Evolutionary conservation across 169 alveolate genomes (phyloP).

Genomic region (Cryptosporidium sp.): DNA sequence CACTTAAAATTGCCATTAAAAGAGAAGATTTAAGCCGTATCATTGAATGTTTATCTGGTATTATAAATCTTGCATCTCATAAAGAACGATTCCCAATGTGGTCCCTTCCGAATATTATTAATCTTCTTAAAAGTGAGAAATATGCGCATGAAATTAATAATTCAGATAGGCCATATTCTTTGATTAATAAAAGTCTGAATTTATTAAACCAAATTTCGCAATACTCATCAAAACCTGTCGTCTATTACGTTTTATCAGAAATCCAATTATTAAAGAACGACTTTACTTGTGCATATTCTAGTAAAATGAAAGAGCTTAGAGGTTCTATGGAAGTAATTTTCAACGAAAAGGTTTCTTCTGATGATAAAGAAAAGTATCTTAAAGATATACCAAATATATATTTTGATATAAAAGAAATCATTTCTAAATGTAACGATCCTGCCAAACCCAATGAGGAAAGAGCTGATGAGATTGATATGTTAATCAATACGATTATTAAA

Average conservation of each 20-base stretch:
- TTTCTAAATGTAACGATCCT: conserved; percentile 24
- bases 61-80: conserved; percentile 25
- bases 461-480: conserved; percentile 53
- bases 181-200: conserved; percentile 34
- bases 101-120: conserved; percentile 57
- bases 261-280: conserved; percentile 52
- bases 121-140: conserved; percentile 28
- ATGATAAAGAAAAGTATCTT: conserved; percentile 37
- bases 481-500: conserved; percentile 43
- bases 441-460: background rate
- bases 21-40: conserved; percentile 50
- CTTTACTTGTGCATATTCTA: conserved; percentile 33
- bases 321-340: conserved; percentile 57
- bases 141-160: conserved; percentile 4
- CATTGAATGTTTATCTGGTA: conserved; percentile 43
- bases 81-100: conserved; percentile 66
- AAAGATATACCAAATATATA: conserved; percentile 60
- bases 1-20: conserved; percentile 78
- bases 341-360: conserved; percentile 37
- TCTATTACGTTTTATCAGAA: conserved; percentile 45
- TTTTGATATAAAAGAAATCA: conserved; percentile 35
- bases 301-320: conserved; percentile 58
- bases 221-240: conserved; percentile 63
- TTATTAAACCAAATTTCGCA: conserved; percentile 56
- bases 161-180: conserved; percentile 26